A percentile compares a stretch with the other conserved stretches of the same genome.
Conservation (phyloP, 768 basidiomycete species). For the Lactarius deliciosus region DNA sequence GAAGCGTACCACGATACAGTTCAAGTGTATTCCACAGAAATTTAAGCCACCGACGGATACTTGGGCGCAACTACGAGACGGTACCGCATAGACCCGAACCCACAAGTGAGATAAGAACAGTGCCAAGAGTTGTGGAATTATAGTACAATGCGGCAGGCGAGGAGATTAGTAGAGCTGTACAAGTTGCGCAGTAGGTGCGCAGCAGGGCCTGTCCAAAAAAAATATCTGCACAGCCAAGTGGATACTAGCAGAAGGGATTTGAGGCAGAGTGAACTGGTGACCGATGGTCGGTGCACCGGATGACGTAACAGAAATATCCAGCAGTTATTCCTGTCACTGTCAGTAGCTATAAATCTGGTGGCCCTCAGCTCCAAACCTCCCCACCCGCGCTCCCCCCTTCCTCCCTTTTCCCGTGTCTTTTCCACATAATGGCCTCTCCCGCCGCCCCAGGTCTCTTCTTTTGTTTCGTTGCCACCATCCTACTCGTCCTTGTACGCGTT, state of each 20-base stretch:
- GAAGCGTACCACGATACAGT: neutral
- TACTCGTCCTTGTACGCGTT: constrained; percentile 63
- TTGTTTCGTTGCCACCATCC: constrained; percentile 66
- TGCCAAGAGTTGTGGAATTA: neutral
- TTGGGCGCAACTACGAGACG: too few species aligned
- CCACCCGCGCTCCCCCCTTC: neutral
- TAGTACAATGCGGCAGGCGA: neutral
- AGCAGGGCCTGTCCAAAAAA: neutral
- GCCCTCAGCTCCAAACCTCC: neutral
- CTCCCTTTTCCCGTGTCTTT: neutral
- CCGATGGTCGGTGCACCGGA: neutral
- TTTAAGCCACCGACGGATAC: neutral
- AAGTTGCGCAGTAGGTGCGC: constrained; percentile 1
- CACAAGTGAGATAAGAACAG: too few species aligned
- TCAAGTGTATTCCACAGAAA: neutral
- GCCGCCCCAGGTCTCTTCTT: constrained; percentile 71
- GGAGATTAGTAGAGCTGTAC: neutral
- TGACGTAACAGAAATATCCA: neutral
- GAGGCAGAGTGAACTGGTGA: neutral
- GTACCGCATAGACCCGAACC: too few species aligned
- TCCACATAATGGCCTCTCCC: constrained; percentile 48
- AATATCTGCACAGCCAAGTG: neutral
- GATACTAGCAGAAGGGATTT: neutral
- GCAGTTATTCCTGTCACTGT: too few species aligned
- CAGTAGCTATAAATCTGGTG: too few species aligned